Evolutionary conservation across 305 asterid genomes (phyloP), one percentile per base, ranked within the genome.

Genomic region (Lippia alba): DNA sequence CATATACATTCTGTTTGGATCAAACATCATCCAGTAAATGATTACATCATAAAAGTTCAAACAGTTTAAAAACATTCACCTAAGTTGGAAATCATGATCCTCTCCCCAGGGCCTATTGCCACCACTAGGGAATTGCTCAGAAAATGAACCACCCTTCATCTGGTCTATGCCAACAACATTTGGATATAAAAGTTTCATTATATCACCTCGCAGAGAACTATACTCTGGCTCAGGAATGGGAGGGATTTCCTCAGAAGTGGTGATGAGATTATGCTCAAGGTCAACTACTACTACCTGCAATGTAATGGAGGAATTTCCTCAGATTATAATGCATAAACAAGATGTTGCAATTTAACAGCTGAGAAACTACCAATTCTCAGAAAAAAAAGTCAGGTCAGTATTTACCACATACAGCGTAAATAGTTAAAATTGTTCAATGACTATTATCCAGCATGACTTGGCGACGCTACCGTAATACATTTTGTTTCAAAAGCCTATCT

Each of bases 231-330:
- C 99, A 45, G 99, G 99, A 73, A 88, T 72, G 61, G 87, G 84
- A 79, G 99, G 99, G 76, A 94, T 94, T 39, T 94, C 99, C 87
- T 92, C 99, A 6, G 99, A 66, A 61, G 99, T 94, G 64, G 92
- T 88, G 74, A 92, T 86, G 82, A 80, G 83, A 85, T 94, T 92
- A 80, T 85, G 98, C 76, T 88, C 98, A 77, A 94, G 97, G 82
- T 94, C 96, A 66, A 94, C 98, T 76, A 94, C 87, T 14, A 94
- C 99, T 59, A 94, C 99, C 99, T 94, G 83, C 85, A 83, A 80
- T 70, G 78, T 57, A 67, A 64, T 51, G 58, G 63, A 64, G 71
- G 66, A 67, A 15, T 44, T 44, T 44, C 49, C 49, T 58, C 54
- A 58, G 24, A 33, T 24, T 56, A 53, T 40, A 30, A 44, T 62